Evolutionary conservation across 148 eudicot genomes (phyloP).

Genomic region (Nepenthes mirabilis): DNA sequence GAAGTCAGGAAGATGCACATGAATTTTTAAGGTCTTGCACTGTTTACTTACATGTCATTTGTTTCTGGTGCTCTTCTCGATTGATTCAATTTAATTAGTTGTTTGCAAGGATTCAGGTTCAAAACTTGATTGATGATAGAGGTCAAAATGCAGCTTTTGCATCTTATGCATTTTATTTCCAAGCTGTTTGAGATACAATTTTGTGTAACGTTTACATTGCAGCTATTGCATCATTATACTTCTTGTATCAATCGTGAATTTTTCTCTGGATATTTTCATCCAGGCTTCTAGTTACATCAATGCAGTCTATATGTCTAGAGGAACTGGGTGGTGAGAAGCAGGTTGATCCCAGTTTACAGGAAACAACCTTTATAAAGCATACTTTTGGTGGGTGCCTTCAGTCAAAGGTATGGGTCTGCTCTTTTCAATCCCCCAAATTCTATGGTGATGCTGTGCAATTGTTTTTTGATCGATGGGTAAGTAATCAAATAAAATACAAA

Average conservation of each 20-base stretch:
- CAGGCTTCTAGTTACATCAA: conserved; percentile 88
- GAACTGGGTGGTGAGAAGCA: conserved; percentile 74
- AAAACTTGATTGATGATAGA: no score
- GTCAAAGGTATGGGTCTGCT: conserved; percentile 50
- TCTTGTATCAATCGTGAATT: background rate
- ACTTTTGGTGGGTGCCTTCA: conserved; percentile 81
- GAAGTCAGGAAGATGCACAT: conserved; percentile 98
- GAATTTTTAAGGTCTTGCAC: conserved; percentile 75
- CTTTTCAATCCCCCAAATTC: background rate
- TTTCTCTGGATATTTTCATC: background rate
- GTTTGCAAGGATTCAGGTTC: no score
- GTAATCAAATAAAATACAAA: no score
- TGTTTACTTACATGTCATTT: conserved; percentile 2
- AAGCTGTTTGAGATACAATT: no score
- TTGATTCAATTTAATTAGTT: background rate
- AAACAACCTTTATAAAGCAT: conserved; percentile 81
- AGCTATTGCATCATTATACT: background rate
- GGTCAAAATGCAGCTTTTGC: no score
- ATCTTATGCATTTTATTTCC: no score
- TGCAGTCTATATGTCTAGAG: conserved; percentile 90
- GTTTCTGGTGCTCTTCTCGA: conserved; percentile 1
- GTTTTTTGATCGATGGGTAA: background rate
- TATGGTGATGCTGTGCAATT: background rate
- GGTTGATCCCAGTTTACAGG: conserved; percentile 72
- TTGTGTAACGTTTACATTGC: background rate